phyloP scores from a whole-genome alignment of 2,329 filamentous ascomycete species.

The Aspergillus sergii region DNA sequence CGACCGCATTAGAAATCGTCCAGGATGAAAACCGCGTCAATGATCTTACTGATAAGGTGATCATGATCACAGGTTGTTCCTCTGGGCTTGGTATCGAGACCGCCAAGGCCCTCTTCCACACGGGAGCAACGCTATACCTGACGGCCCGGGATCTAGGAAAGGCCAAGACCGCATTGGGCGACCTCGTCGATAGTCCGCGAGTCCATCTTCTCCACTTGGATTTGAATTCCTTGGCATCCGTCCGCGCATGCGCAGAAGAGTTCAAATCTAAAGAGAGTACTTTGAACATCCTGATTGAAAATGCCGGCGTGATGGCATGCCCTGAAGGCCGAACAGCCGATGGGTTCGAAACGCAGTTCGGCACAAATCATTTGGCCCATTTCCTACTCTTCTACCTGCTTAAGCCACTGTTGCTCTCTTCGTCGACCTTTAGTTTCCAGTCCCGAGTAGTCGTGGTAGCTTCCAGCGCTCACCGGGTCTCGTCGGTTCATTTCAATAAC shows the following conservation, averaged over 20 bases:
- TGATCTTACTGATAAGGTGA: conserved; percentile 14
- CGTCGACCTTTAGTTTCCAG: conserved; percentile 38
- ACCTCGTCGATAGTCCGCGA: conserved; percentile 15
- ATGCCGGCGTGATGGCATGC: conserved; percentile 48
- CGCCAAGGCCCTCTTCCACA: conserved; percentile 44
- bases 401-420: conserved; percentile 28
- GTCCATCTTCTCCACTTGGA: conserved; percentile 20
- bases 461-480: conserved; percentile 46
- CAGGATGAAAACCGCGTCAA: conserved; percentile 23
- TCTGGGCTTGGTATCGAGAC: conserved; percentile 50
- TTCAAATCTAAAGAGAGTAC: conserved; percentile 3
- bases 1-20: conserved; percentile 41
- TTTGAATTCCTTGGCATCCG: conserved; percentile 2
- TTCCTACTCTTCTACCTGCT: conserved; percentile 58
- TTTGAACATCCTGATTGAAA: conserved; percentile 40
- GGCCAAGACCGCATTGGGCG: conserved; percentile 29
- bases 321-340: conserved; percentile 36
- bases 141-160: conserved; percentile 39
- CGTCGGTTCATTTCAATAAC: conserved; percentile 38
- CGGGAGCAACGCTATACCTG: conserved; percentile 37
- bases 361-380: conserved; percentile 55
- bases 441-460: conserved; percentile 53
- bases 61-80: conserved; percentile 20
- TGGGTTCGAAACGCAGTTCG: conserved; percentile 54
- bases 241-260: conserved; percentile 12